These are phyloP conservation scores for Penicillium cosmopolitanum DNA, from an alignment of 495 filamentous ascomycete species.

Conservation along the genomic window DNA sequence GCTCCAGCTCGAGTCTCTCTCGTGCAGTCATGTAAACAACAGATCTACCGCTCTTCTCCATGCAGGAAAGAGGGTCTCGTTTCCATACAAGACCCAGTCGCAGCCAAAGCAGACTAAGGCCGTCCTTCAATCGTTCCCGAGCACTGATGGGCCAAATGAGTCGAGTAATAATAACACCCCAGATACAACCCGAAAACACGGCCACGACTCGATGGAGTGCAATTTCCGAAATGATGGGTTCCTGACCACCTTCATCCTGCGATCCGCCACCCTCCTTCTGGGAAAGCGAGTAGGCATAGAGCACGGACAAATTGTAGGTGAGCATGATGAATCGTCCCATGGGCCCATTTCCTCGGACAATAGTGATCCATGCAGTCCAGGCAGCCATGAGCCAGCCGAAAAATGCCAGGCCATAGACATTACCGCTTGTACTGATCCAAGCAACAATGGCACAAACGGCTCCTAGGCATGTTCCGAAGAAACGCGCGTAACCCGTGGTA, in stretches of 20 bases:
- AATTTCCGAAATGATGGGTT: slow-evolving; percentile 85
- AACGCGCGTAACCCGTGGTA: slow-evolving; percentile 83
- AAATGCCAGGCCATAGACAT: slow-evolving; percentile 71
- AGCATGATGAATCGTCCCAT: slow-evolving; percentile 92
- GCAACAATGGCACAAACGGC: slow-evolving; percentile 72
- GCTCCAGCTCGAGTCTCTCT: slow-evolving; percentile 73
- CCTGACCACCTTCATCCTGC: slow-evolving; percentile 78
- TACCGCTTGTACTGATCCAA: slow-evolving; percentile 75
- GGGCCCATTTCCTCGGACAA: slow-evolving; percentile 81
- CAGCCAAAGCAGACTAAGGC: slow-evolving; percentile 83
- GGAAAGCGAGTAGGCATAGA: slow-evolving; percentile 91
- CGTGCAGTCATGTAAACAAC: slow-evolving; percentile 76
- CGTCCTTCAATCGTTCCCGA: slow-evolving; percentile 80
- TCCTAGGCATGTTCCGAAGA: slow-evolving; percentile 85
- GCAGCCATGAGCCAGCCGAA: slow-evolving; percentile 81
- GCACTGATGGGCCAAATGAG: slow-evolving; percentile 93
- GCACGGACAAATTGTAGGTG: slow-evolving; percentile 94
- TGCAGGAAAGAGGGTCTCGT: slow-evolving; percentile 81
- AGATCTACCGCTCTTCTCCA: slow-evolving; percentile 56
- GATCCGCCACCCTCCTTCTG: slow-evolving; percentile 72
- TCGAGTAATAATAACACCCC: slow-evolving; percentile 89
- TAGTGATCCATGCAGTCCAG: slow-evolving; percentile 85
- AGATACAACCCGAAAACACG: slow-evolving; percentile 84
- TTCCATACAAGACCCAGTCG: slow-evolving; percentile 97
- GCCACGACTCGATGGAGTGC: slow-evolving; percentile 87